Base-by-base conservation (phyloP, 345 rosid genomes). In the Boechera retrofracta region DNA sequence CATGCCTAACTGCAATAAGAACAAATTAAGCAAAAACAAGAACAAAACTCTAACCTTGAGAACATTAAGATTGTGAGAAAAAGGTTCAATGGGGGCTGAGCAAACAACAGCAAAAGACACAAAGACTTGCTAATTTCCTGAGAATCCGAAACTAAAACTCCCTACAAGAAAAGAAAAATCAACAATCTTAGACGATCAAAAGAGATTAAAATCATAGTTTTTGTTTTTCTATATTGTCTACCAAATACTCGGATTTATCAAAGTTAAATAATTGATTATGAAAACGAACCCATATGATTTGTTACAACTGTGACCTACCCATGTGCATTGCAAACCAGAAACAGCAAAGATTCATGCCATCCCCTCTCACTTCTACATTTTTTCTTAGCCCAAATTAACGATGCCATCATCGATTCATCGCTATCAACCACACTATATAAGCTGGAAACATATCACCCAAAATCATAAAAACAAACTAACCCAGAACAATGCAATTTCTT, bases 91-190 rank as follows among this genome's bases (percentile, higher is more conserved):
- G 69, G 77, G 73, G 77, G 73, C 73, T 31, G n/a, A 49, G 81
- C 69, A 78, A 78, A 71, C 69, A 78, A 77, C 77, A 72, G 69
- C 39, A 41, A 26, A 65, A 72, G 77, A 78, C 77, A 78, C 81
- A 66, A 78, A 71, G 81, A 78, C 69, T 61, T 72, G 54, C 67
- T 47, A n/a, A 53, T 32, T 41, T 39, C 11, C 56, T 10, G 55
- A 77, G 71, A 77, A 77, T 72, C 77, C 32, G 45, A 64, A 77
- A 71, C 71, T 67, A 31, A 55, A 39, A 58, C 67, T 78, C 81
- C 81, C 81, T 78, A 77, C 72, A 64, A 76, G n/a, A 66, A 12
- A 35, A 42, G 2, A 35, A 33, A 33, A 36, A 41, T 11, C 10
- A 59, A 48, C 18, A 55, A 64, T 55, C 64, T 39, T 10, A 36